Evolutionary conservation across 208 protist genomes (phyloP).

Genomic region (Kentomonas sorsogonicus): DNA sequence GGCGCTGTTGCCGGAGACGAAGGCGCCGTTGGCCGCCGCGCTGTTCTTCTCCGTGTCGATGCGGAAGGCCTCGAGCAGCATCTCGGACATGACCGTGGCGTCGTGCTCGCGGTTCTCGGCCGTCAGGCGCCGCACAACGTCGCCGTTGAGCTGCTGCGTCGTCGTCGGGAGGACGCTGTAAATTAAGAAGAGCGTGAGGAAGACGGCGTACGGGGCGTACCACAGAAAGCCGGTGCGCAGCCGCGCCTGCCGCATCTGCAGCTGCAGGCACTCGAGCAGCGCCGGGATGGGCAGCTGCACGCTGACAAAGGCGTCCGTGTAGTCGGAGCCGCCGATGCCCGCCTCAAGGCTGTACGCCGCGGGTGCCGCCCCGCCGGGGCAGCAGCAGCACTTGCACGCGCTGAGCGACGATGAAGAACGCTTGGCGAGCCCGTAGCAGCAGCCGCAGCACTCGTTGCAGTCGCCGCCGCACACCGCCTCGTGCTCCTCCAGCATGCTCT

Average conservation of each 20-base stretch:
- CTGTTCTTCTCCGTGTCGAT: slow-evolving; percentile 23
- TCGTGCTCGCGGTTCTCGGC: slow-evolving; percentile 9
- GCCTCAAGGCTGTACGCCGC: too few relatives aligned
- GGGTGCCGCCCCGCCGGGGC: too few relatives aligned
- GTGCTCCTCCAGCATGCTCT: too few relatives aligned
- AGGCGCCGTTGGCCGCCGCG: slow-evolving; percentile 11
- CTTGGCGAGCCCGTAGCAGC: too few relatives aligned
- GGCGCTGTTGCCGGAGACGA: slow-evolving; percentile 22
- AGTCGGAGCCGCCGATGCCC: too few relatives aligned
- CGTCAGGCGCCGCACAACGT: slow-evolving; percentile 4
- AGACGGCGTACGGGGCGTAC: slow-evolving; percentile 21
- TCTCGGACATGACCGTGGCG: too few relatives aligned
- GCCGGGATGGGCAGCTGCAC: slow-evolving; percentile 20
- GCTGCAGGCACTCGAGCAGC: slow-evolving; percentile 17
- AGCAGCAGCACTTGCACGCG: too few relatives aligned
- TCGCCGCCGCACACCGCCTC: too few relatives aligned
- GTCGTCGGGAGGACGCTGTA: background rate
- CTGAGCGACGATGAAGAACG: too few relatives aligned
- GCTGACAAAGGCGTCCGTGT: too few relatives aligned
- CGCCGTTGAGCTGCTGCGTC: slow-evolving; percentile 12
- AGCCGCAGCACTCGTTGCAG: too few relatives aligned
- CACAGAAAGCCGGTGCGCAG: slow-evolving; percentile 13
- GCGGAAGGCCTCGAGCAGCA: slow-evolving; percentile 27
- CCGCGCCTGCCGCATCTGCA: slow-evolving; percentile 19
- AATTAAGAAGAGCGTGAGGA: slow-evolving; percentile 21